phyloP scores from a whole-genome alignment of 306 rosid genomes.

The Datisca glomerata region DNA sequence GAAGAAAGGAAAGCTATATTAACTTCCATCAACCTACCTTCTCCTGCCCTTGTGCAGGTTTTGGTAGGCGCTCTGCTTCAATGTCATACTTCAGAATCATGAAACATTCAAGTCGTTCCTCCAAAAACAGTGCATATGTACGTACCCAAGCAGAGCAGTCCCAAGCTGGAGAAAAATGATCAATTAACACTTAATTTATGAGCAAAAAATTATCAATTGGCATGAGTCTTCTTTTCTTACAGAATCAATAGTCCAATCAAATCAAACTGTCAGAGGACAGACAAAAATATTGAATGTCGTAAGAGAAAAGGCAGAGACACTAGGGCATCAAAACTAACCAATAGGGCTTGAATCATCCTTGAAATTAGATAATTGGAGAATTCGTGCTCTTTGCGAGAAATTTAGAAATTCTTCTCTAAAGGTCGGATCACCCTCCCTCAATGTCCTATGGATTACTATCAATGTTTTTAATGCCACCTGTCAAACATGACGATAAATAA shows the following conservation, averaged over 20 bases:
- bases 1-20: background rate
- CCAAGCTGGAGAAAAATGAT: slow-evolving; percentile 53
- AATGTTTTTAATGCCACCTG: slow-evolving; percentile 94
- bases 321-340: slow-evolving; percentile 35
- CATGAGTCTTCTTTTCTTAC: background rate
- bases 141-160: slow-evolving; percentile 99
- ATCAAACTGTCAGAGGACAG: background rate
- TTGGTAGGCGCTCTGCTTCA: slow-evolving; percentile 92
- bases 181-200: slow-evolving; percentile 3
- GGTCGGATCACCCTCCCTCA: slow-evolving; percentile 97
- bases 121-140: slow-evolving; percentile 93
- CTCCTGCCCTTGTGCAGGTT: slow-evolving; percentile 80
- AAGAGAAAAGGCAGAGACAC: slow-evolving; percentile 10
- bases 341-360: slow-evolving; percentile 98
- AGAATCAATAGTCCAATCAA: background rate
- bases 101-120: slow-evolving; percentile 96
- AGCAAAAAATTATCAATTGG: slow-evolving; percentile 1
- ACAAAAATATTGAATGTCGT: background rate
- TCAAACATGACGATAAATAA: too few species aligned
- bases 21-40: slow-evolving; percentile 39
- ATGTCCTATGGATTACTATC: slow-evolving; percentile 79
- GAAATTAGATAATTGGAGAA: slow-evolving; percentile 93
- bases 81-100: slow-evolving; percentile 85
- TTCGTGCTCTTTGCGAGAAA: slow-evolving; percentile 71
- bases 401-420: slow-evolving; percentile 89